phyloP scores from a whole-genome alignment of 2,329 filamentous ascomycete genomes.

The Madurella fahalii region DNA sequence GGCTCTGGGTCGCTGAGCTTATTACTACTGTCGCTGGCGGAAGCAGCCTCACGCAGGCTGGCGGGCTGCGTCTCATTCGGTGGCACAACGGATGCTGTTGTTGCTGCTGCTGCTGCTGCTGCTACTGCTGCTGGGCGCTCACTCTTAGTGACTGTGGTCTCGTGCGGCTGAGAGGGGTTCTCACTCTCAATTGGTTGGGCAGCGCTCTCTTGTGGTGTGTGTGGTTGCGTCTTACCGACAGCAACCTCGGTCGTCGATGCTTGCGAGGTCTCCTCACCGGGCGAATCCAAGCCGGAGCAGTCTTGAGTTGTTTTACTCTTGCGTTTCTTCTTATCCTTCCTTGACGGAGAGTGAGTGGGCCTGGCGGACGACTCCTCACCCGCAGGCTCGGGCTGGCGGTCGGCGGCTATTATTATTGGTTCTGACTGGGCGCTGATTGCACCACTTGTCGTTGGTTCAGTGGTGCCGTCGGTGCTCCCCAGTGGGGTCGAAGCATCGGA shows the following conservation, averaged over 20 bases:
- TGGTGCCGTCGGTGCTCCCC: conserved; percentile 15
- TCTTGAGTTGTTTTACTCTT: conserved; percentile 4
- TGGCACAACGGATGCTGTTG: background rate
- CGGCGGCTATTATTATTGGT: conserved; percentile 18
- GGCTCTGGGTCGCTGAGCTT: background rate
- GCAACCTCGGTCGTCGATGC: background rate
- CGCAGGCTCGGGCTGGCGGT: conserved; percentile 3
- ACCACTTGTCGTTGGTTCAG: conserved; percentile 24
- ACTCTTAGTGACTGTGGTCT: background rate
- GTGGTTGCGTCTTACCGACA: conserved; percentile 9
- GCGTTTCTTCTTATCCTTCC: conserved; percentile 35
- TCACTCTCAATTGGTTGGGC: conserved; percentile 10
- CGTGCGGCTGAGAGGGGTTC: background rate
- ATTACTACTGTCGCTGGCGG: background rate
- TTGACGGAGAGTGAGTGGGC: conserved; percentile 19
- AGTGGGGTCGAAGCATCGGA: conserved; percentile 14
- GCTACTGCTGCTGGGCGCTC: background rate
- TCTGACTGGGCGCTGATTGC: conserved; percentile 10
- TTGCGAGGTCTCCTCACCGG: background rate
- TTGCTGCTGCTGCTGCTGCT: background rate
- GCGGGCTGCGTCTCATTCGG: conserved; percentile 1
- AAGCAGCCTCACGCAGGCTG: conserved; percentile 1
- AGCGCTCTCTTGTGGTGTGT: background rate
- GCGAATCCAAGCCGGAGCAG: background rate
- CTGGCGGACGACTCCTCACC: conserved; percentile 3